Evolutionary conservation across 495 filamentous ascomycete species (phyloP).

Genomic region (Alectoria sarmentosa): DNA sequence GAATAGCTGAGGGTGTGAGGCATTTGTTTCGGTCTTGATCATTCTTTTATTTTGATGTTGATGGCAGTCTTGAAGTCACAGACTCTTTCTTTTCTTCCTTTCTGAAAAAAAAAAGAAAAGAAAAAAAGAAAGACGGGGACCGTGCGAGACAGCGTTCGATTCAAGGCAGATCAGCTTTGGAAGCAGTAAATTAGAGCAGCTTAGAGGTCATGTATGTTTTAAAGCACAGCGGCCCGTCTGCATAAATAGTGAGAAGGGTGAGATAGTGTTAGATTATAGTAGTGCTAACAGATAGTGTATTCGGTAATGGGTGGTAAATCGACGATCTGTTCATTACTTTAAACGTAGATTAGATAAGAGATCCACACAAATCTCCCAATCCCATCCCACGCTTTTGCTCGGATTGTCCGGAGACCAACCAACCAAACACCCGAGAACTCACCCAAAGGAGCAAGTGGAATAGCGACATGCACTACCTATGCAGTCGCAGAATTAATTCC

Average conservation of each 20-base stretch:
- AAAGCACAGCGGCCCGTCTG: neutral
- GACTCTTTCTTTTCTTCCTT: neutral
- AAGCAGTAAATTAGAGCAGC: neutral
- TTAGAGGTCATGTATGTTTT: neutral
- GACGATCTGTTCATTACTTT: neutral
- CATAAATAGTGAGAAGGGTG: too few relatives aligned
- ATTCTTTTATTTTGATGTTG: neutral
- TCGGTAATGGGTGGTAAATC: neutral
- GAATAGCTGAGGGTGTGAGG: neutral
- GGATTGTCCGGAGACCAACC: neutral
- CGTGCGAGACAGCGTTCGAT: neutral
- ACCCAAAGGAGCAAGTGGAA: neutral
- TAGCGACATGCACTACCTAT: neutral
- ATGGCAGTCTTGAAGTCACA: neutral
- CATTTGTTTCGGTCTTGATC: neutral
- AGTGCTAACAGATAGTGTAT: too few relatives aligned
- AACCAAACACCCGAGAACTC: neutral
- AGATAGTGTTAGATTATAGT: too few relatives aligned
- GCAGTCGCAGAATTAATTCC: neutral
- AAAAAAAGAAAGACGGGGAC: too few relatives aligned
- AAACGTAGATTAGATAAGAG: slow-evolving; percentile 4
- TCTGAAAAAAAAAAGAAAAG: too few relatives aligned
- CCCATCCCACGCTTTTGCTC: neutral
- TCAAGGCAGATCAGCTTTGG: neutral
- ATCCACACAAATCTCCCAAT: neutral